phyloP scores from a whole-genome alignment of 176 grass and related monocot genomes.

The Juncus effusus region DNA sequence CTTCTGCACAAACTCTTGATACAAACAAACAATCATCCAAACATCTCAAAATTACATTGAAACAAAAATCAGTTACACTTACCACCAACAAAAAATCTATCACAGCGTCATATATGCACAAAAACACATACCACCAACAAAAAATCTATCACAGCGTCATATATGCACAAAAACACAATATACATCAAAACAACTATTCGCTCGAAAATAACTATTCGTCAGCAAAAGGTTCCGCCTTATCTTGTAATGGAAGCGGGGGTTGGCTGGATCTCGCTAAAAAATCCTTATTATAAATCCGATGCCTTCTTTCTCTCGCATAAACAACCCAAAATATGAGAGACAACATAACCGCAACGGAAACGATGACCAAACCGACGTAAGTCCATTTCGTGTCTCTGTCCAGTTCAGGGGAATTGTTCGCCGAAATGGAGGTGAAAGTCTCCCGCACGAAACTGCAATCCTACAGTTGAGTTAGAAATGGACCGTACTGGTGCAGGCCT shows the following conservation, averaged over 20 bases:
- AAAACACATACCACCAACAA: too few relatives aligned
- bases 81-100: too few relatives aligned
- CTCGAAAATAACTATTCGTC: too few relatives aligned
- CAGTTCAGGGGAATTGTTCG: conserved; percentile 37
- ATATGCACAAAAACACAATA: too few relatives aligned
- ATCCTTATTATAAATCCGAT: conserved; percentile 31
- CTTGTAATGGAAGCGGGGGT: background rate
- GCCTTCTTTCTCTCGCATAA: conserved; percentile 34
- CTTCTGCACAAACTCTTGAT: too few relatives aligned
- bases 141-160: too few relatives aligned
- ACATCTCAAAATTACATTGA: too few relatives aligned
- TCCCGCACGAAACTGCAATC: conserved; percentile 75
- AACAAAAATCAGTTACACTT: too few relatives aligned
- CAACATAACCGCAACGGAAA: conserved; percentile 36
- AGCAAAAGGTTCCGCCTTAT: conserved; percentile 15
- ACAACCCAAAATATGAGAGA: conserved; percentile 48
- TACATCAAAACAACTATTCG: too few relatives aligned
- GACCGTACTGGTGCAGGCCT: conserved; percentile 63
- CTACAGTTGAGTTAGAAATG: conserved; percentile 65
- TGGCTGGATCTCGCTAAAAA: background rate
- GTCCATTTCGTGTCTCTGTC: conserved; percentile 31
- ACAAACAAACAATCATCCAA: too few relatives aligned
- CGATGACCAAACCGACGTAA: conserved; percentile 35
- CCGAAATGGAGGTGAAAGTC: conserved; percentile 32
- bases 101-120: too few relatives aligned